These are phyloP conservation scores for Rhynchospora tenuis DNA, from an alignment of 176 grass and related monocot species.

Conservation along the genomic window DNA sequence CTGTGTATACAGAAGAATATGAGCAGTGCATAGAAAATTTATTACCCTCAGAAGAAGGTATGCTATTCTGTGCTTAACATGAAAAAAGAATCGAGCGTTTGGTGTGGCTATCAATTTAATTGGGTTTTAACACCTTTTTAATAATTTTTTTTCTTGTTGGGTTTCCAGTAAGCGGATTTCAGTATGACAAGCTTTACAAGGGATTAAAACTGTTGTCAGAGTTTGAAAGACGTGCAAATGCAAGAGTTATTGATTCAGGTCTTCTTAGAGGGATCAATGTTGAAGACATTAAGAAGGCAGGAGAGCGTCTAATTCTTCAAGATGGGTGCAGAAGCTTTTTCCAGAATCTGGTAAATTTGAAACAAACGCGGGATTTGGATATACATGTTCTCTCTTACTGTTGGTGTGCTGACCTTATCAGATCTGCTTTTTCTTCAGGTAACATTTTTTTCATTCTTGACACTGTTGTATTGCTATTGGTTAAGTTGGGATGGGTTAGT, in stretches of 20 bases:
- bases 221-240: constrained; percentile 90
- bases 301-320: constrained; percentile 79
- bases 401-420: constrained; percentile 93
- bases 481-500: background rate
- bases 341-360: constrained; percentile 62
- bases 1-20: constrained; percentile 75
- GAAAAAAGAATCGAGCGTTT: constrained; percentile 17
- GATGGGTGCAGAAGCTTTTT: constrained; percentile 82
- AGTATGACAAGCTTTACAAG: constrained; percentile 63
- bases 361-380: constrained; percentile 51
- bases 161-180: constrained; percentile 54
- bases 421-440: constrained; percentile 92
- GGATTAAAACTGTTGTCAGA: constrained; percentile 61
- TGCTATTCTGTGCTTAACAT: constrained; percentile 20
- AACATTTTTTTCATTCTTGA: background rate
- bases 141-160: constrained; percentile 24
- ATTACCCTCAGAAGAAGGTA: constrained; percentile 73
- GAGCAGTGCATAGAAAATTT: constrained; percentile 78
- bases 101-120: background rate
- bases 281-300: constrained; percentile 90
- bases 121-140: constrained; percentile 1
- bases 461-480: background rate
- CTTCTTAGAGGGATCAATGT: constrained; percentile 79
- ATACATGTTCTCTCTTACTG: constrained; percentile 94
- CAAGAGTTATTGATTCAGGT: constrained; percentile 76